These are phyloP conservation scores for Backusella parvicylindrica DNA, from an alignment of 192 early-diverging fungal species.

Conservation along the genomic window DNA sequence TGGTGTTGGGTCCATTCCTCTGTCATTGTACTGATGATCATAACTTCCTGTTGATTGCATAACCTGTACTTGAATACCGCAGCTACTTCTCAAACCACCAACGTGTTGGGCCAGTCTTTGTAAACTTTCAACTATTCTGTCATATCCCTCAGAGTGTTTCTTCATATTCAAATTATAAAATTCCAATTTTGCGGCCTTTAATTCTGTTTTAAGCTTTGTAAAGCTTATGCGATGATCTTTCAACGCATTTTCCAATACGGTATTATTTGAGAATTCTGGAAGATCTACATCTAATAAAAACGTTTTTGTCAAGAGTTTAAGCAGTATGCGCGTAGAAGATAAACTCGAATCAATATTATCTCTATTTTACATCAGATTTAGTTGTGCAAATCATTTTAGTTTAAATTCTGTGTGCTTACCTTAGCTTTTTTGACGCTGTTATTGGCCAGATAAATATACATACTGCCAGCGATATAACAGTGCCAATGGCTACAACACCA, in stretches of 20 bases:
- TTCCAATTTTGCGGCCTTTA: constrained; percentile 54
- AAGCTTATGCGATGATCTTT: constrained; percentile 54
- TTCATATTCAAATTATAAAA: constrained; percentile 43
- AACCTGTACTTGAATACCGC: constrained; percentile 60
- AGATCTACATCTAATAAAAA: constrained; percentile 53
- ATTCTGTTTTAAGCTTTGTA: constrained; percentile 46
- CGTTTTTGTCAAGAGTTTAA: constrained; percentile 60
- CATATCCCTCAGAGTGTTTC: constrained; percentile 38
- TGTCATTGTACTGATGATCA: not conserved
- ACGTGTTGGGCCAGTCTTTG: constrained; percentile 65
- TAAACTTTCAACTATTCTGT: constrained; percentile 48
- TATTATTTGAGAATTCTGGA: constrained; percentile 43
- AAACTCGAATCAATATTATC: constrained; percentile 47
- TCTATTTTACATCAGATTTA: constrained; percentile 12
- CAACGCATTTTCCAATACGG: constrained; percentile 54
- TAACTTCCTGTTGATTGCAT: constrained; percentile 21
- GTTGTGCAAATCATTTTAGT: not conserved
- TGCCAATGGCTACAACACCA: constrained; percentile 34
- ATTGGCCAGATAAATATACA: constrained; percentile 46
- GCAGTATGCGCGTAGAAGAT: constrained; percentile 48
- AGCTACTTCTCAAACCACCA: constrained; percentile 61
- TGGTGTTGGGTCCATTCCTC: not conserved
- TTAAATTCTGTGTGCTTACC: not conserved
- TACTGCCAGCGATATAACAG: constrained; percentile 32
- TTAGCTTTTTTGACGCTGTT: constrained; percentile 44